Evolutionary conservation across 768 basidiomycete species (phyloP).

Genomic region (Tubosaeta sp.): DNA sequence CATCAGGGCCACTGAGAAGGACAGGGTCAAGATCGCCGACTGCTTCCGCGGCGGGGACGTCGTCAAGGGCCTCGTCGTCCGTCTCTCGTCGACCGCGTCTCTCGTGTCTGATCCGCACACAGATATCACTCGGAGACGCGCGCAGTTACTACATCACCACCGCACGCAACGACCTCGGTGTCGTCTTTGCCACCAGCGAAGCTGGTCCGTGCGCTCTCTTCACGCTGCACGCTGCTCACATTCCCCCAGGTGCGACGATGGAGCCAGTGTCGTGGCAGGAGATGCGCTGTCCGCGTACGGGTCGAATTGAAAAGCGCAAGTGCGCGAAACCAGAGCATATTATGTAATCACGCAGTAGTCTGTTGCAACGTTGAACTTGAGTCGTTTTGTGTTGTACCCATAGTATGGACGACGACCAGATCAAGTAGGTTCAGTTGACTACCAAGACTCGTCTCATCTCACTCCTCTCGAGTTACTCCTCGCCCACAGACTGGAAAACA

Average conservation of each 20-base stretch:
- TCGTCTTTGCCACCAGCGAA: constrained; percentile 87
- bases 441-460: constrained; percentile 17
- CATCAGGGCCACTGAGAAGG: constrained; percentile 85
- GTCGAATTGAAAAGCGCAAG: constrained; percentile 75
- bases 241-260: constrained; percentile 63
- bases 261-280: constrained; percentile 87
- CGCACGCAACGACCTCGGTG: constrained; percentile 84
- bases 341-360: constrained; percentile 16
- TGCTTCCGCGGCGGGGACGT: constrained; percentile 93
- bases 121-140: constrained; percentile 92
- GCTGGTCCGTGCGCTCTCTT: constrained; percentile 49
- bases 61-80: constrained; percentile 79
- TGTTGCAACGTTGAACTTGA: constrained; percentile 15
- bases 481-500: constrained; percentile 65
- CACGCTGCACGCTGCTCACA: constrained; percentile 3
- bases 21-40: constrained; percentile 83
- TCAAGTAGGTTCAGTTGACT: constrained; percentile 42
- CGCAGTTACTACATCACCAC: constrained; percentile 91
- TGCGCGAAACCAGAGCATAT: constrained; percentile 76
- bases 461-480: constrained; percentile 45
- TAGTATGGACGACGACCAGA: constrained; percentile 58
- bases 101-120: constrained; percentile 4
- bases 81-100: constrained; percentile 23
- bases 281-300: constrained; percentile 84
- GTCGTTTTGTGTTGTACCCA: neutral